phyloP scores from a whole-genome alignment of 202 grass and related monocot genomes.

The Panicum hallii region DNA sequence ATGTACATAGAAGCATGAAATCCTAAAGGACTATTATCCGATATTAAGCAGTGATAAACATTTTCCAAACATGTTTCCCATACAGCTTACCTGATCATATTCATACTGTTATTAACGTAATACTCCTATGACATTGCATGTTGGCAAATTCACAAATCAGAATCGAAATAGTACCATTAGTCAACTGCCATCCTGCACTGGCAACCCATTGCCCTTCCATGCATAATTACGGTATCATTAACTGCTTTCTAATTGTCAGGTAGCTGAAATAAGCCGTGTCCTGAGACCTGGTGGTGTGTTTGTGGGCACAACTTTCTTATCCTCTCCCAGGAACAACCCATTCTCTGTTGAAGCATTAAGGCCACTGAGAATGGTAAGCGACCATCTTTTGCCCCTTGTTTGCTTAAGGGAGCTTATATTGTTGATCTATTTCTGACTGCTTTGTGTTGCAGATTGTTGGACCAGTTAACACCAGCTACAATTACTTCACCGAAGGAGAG shows the following conservation, averaged over 20 bases:
- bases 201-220: background rate
- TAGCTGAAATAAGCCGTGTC: conserved; percentile 95
- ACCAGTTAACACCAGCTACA: conserved; percentile 80
- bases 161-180: background rate
- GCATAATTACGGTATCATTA: background rate
- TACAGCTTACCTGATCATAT: conserved; percentile 10
- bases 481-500: conserved; percentile 86
- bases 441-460: conserved; percentile 67
- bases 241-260: conserved; percentile 51
- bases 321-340: conserved; percentile 67
- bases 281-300: conserved; percentile 83
- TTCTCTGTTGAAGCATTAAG: conserved; percentile 61
- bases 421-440: background rate
- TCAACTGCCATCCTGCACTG: background rate
- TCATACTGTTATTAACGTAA: conserved; percentile 11
- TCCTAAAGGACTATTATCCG: background rate
- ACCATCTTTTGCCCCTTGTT: background rate
- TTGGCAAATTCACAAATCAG: background rate
- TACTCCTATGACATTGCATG: background rate
- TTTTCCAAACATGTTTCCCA: background rate
- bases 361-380: conserved; percentile 72
- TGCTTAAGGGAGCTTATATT: conserved; percentile 13
- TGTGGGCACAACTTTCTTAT: conserved; percentile 87
- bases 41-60: background rate
- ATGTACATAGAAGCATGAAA: background rate